Evolutionary conservation across 352 stramenopile species (phyloP).

Genomic region (Phytopythium montanum): DNA sequence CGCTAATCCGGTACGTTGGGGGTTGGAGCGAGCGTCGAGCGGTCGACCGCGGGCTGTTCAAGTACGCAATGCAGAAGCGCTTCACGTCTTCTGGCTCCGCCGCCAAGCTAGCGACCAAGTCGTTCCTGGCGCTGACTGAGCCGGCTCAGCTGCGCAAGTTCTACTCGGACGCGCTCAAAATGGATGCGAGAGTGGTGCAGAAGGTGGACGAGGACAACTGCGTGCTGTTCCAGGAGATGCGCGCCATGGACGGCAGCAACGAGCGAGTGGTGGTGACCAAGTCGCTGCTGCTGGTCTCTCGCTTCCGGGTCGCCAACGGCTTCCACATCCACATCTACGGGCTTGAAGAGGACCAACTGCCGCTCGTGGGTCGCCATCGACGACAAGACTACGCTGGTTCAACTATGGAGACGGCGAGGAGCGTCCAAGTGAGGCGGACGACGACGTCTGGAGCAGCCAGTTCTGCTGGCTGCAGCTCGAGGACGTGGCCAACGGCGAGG

Average conservation of each 20-base stretch:
- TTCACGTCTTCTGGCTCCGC: not conserved
- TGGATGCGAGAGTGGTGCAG: constrained; percentile 20
- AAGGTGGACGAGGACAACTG: constrained; percentile 25
- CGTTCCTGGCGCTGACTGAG: constrained; percentile 12
- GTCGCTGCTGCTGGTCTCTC: constrained; percentile 3
- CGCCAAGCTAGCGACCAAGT: not conserved
- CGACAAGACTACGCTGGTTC: not conserved
- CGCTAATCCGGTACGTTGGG: not conserved
- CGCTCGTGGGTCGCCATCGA: not conserved
- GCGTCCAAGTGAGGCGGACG: no score
- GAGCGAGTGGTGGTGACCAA: constrained; percentile 2
- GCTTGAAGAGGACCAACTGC: not conserved
- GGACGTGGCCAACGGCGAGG: no score
- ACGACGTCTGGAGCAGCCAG: no score
- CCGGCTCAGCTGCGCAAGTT: constrained; percentile 10
- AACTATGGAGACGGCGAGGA: not conserved
- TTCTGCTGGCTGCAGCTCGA: no score
- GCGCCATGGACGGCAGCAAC: not conserved
- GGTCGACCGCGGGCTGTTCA: constrained; percentile 1
- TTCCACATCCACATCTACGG: constrained; percentile 1
- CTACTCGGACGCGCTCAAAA: constrained; percentile 18
- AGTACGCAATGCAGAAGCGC: constrained; percentile 1
- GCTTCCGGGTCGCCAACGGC: constrained; percentile 2
- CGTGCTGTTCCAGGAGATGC: constrained; percentile 19
- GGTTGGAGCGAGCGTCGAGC: constrained; percentile 4